Conservation (phyloP, 1,139 yeast species). For the Pichia sp. region DNA sequence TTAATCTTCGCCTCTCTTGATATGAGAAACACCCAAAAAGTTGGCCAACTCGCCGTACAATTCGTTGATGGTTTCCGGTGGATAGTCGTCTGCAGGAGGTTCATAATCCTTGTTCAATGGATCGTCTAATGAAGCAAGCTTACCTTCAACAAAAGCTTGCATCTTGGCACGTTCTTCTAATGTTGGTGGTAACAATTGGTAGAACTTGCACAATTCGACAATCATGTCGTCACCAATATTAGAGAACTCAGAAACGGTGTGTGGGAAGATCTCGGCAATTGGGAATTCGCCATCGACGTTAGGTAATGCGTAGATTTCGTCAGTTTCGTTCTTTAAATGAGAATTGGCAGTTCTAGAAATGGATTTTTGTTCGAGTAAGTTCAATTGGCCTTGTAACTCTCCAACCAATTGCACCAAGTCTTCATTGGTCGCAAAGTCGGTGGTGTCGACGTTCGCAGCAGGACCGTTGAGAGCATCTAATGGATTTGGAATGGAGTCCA, state of each 20-base stretch:
- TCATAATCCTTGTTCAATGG: constrained; percentile 32
- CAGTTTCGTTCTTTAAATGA: constrained; percentile 33
- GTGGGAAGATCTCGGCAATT: constrained; percentile 50
- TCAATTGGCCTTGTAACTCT: constrained; percentile 86
- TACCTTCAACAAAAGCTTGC: constrained; percentile 46
- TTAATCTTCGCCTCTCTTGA: constrained; percentile 37
- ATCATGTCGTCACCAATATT: constrained; percentile 44
- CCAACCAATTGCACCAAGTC: constrained; percentile 85
- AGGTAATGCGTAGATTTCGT: constrained; percentile 52
- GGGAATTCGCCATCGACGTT: constrained; percentile 78
- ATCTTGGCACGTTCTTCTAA: constrained; percentile 46
- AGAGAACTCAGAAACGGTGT: constrained; percentile 53
- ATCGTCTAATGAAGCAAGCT: constrained; percentile 38
- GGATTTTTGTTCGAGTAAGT: constrained; percentile 63
- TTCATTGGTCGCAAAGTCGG: constrained; percentile 72
- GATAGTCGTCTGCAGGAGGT: constrained; percentile 36
- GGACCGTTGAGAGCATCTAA: constrained; percentile 19
- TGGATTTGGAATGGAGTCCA: constrained; percentile 37
- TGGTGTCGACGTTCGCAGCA: constrained; percentile 39
- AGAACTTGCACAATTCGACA: constrained; percentile 61
- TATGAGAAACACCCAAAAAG: constrained; percentile 58
- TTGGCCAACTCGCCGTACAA: constrained; percentile 59
- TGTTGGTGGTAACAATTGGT: constrained; percentile 61
- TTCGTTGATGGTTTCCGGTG: constrained; percentile 45
- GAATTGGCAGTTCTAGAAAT: constrained; percentile 57